Base-by-base conservation (phyloP, 2,329 filamentous ascomycete species). In the Cladobotryum mycophilum region DNA sequence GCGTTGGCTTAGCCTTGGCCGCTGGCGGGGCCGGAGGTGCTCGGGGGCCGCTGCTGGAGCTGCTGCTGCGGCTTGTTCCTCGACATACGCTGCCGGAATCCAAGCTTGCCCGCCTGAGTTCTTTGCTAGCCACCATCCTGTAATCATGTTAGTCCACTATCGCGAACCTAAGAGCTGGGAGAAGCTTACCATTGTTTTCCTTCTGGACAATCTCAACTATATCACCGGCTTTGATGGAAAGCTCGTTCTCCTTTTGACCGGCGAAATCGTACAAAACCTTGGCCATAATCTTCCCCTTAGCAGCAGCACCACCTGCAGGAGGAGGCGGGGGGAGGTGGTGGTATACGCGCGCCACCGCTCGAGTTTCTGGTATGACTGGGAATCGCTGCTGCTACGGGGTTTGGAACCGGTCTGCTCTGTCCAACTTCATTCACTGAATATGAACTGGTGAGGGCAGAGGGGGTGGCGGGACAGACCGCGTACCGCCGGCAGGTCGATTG, bases 101-200 rank as follows among this genome's bases (percentile, higher is more conserved):
- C 93, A 99, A 47, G 90, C 93, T 69, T 93, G 89, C n/a, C 81
- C 81, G 4, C 60, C 59, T 5, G 58, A 70, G 55, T 85, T 88
- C 74, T 89, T 92, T 56, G 86, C 93, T 43, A 97, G 77, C 92
- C 92, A 97, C 93, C 93, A 99, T 48, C 93, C 92, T 96, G 18
- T 13, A n/a, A 47, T 30, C 40, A 18, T 49, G 57, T 77, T 66
- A 76, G 70, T 8, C 25, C 47, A 35, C 3, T 41, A 2, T 17
- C 22, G 13, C 4, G 9, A 7, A 13, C 13, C 12, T 12, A 34
- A 34, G 4, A 8, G 5, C 12, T 17, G 22, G 12, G 12, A 40
- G n/a, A 22, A 18, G 54, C 85, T 68, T 81, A 96, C 92, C 93
- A 66, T 97, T 97, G 67, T 80, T 85, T 70, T 96, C 92, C 70